Base-by-base conservation (phyloP, 805 yeast genomes). In the Lipomyces orientalis region DNA sequence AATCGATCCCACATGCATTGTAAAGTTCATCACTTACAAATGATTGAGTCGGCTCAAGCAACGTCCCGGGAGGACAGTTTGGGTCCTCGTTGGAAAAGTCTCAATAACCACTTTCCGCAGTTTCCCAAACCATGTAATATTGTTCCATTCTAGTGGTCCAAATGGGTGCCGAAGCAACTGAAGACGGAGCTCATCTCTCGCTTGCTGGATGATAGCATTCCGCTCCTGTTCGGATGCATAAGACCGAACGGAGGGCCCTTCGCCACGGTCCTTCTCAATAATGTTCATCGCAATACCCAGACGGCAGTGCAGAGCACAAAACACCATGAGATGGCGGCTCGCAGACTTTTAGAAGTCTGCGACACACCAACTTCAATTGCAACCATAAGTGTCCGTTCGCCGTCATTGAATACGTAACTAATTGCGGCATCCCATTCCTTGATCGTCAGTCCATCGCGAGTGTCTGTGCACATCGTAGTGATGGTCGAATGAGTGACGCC, bases 281-380 rank as follows among this genome's bases (percentile, higher is more conserved):
- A 51, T 51, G 16, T 25, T 9, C 54, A 51, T 51, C 54, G 54
- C 54, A 51, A 51, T 51, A 10, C 54, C 54, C 25, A 51, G 31
- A 22, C 54, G 54, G 31, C 54, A 51, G n/a, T 25, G 54, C 31
- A 51, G 54, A 6, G 8, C 31, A 19, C 54, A 51, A 51, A 51
- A 22, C 31, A 51, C 25, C 25, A 51, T 19, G 54, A 51, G 31
- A 51, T 51, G 9, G 54, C 54, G 31, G 54, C 54, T 9, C 31
- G 25, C 31, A 51, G 31, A 12, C 54, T 51, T 19, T 7, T 25
- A 19, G 16, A 25, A 2, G 54, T 22, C 54, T 51, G 54, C 16
- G 54, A 22, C 31, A 51, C 16, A n/a, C 54, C 54, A 4, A 51
- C 54, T 51, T 51, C 54, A 19, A 51, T 9, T n/a, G 54, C 54